Conservation (phyloP, 805 yeast genomes). For the Ogataea siamensis region DNA sequence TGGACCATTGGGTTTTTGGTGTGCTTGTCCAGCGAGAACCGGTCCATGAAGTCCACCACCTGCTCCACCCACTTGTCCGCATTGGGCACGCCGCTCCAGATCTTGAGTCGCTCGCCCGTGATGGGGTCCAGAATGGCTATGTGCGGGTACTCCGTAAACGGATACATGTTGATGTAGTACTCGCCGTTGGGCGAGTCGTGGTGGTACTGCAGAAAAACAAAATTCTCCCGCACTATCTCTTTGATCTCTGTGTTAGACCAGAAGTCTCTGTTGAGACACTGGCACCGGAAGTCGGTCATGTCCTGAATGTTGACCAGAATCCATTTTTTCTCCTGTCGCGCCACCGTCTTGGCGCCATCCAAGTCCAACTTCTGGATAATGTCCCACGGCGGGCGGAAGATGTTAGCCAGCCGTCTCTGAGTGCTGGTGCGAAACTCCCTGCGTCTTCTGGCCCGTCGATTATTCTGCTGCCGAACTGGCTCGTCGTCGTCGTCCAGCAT, state of each 20-base stretch:
- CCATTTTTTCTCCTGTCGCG: constrained; percentile 70
- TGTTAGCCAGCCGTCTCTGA: constrained; percentile 69
- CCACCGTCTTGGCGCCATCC: constrained; percentile 71
- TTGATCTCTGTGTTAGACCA: constrained; percentile 77
- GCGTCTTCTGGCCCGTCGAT: constrained; percentile 26
- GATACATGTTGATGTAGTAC: constrained; percentile 70
- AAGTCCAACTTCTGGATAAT: constrained; percentile 65
- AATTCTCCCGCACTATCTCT: constrained; percentile 59
- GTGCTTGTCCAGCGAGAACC: constrained; percentile 62
- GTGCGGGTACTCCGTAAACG: constrained; percentile 73
- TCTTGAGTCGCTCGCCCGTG: constrained; percentile 84
- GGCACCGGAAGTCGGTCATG: constrained; percentile 80
- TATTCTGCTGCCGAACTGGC: constrained; percentile 37
- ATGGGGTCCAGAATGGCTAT: constrained; percentile 90
- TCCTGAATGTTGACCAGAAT: constrained; percentile 87
- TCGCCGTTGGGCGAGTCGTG: constrained; percentile 73
- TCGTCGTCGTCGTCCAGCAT: constrained; percentile 39
- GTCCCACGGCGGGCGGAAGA: constrained; percentile 94
- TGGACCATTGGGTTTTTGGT: constrained; percentile 64
- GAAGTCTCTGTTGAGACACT: constrained; percentile 85
- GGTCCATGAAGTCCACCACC: constrained; percentile 62
- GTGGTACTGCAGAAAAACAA: constrained; percentile 83
- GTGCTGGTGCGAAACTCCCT: constrained; percentile 38
- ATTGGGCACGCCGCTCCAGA: constrained; percentile 73
- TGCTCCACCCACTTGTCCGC: constrained; percentile 62